Percentiles rank a stretch among this genome's conserved stretches.
These are phyloP conservation scores for Metschnikowia hibisci DNA, from an alignment of 805 yeast genomes.

Conservation along the genomic window DNA sequence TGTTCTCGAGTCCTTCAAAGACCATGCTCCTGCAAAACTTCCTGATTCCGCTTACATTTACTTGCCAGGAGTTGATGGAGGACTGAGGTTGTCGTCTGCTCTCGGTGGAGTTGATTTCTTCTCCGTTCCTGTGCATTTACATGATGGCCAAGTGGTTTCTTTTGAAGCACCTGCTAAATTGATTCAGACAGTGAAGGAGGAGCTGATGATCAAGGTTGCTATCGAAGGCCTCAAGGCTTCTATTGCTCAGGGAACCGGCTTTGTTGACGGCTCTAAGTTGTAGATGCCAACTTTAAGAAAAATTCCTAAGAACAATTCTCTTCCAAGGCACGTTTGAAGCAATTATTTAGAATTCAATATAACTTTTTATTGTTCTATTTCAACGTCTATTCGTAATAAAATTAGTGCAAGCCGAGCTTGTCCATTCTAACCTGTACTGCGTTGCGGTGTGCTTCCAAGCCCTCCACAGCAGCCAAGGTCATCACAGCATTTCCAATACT, in stretches of 20 bases:
- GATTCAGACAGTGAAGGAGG: constrained; percentile 28
- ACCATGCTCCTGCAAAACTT: constrained; percentile 9
- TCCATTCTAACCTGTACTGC: constrained; percentile 95
- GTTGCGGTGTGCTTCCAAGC: constrained; percentile 94
- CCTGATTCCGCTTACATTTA: constrained; percentile 51
- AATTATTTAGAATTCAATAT: not conserved
- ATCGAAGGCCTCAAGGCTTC: constrained; percentile 37
- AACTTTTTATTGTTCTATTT: not conserved
- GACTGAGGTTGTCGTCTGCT: constrained; percentile 36
- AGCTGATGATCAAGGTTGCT: constrained; percentile 33
- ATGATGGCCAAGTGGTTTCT: constrained; percentile 34
- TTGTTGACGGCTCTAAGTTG: constrained; percentile 38
- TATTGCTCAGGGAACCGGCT: constrained; percentile 38
- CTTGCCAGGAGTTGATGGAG: constrained; percentile 52
- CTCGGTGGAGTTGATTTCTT: constrained; percentile 43
- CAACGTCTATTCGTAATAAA: not conserved
- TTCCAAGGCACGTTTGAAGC: not conserved
- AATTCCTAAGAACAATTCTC: too few species aligned
- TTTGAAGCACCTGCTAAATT: constrained; percentile 35
- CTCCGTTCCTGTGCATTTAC: constrained; percentile 45
- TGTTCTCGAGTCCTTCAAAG: constrained; percentile 14
- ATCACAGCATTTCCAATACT: constrained; percentile 95
- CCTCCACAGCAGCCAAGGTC: constrained; percentile 94
- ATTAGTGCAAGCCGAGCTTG: constrained; percentile 55
- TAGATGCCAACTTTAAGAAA: constrained; percentile 10